Conservation (phyloP, 768 basidiomycete genomes). For the Sistotremastrum suecicum region DNA sequence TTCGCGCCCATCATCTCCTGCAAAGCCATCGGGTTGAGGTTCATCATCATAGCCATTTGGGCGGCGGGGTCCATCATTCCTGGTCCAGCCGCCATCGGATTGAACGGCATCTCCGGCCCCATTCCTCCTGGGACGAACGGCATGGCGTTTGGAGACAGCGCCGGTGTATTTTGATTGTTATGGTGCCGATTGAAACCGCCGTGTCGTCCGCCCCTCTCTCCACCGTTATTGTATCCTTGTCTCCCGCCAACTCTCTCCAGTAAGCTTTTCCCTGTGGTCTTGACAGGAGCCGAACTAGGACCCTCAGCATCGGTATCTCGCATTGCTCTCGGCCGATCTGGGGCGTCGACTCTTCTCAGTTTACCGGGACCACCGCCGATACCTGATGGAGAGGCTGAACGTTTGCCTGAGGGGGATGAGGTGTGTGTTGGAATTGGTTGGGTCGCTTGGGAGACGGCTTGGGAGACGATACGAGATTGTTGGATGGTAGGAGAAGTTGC, state of each 20-base stretch:
- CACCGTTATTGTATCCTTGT: no score
- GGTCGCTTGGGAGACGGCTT: background rate
- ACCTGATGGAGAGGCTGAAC: constrained; percentile 46
- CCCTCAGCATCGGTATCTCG: constrained; percentile 7
- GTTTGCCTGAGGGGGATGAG: constrained; percentile 41
- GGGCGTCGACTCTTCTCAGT: constrained; percentile 41
- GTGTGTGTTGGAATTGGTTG: constrained; percentile 6
- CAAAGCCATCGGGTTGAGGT: constrained; percentile 41
- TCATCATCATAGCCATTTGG: constrained; percentile 39
- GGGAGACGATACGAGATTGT: background rate
- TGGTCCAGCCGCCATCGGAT: constrained; percentile 23
- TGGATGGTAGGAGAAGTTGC: background rate
- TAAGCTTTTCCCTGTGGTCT: constrained; percentile 29
- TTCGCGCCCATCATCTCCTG: constrained; percentile 89
- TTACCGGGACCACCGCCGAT: constrained; percentile 35
- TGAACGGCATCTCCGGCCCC: constrained; percentile 17
- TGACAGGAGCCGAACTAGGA: no score
- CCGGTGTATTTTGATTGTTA: constrained; percentile 36
- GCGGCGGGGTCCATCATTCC: constrained; percentile 51
- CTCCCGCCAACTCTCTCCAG: constrained; percentile 66
- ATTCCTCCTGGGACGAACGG: constrained; percentile 18
- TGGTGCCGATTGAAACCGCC: constrained; percentile 66
- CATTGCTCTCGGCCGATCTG: constrained; percentile 83
- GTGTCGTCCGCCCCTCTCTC: constrained; percentile 38
- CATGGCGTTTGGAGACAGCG: constrained; percentile 29